These are phyloP conservation scores for Volvox carteri DNA, from an alignment of 163 green algal species.

Conservation along the genomic window DNA sequence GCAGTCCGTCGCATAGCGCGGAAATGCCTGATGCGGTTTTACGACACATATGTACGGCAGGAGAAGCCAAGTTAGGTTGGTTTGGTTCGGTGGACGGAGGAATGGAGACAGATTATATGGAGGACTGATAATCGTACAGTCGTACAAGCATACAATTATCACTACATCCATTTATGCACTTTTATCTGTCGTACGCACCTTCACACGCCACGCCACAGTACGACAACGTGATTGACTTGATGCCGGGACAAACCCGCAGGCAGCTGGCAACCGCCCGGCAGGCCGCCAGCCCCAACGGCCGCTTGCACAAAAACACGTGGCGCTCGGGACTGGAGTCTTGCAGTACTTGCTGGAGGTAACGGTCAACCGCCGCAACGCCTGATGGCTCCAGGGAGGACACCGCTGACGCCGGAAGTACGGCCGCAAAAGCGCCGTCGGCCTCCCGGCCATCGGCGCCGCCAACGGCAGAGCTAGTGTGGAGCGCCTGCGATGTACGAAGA, in stretches of 20 bases:
- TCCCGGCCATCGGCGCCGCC: background rate
- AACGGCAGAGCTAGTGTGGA: background rate
- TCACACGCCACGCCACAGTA: constrained; percentile 41
- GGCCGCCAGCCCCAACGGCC: background rate
- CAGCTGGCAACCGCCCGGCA: constrained; percentile 28
- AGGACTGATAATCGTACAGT: no score
- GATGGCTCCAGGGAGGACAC: constrained; percentile 14
- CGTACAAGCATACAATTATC: no score
- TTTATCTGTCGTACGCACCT: constrained; percentile 8
- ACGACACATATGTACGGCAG: no score
- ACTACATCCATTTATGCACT: no score
- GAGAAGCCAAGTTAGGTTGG: no score
- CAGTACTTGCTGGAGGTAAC: constrained; percentile 47
- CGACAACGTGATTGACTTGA: constrained; percentile 49
- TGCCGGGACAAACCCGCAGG: background rate
- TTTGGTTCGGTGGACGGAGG: no score
- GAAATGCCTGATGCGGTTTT: constrained; percentile 35
- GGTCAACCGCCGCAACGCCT: background rate
- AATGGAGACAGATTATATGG: no score
- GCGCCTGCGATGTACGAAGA: background rate
- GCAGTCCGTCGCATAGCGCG: constrained; percentile 28
- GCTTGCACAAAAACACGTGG: constrained; percentile 56
- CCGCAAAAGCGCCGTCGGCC: background rate
- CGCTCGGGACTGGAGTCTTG: constrained; percentile 12
- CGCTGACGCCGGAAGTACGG: background rate